Base-by-base conservation (phyloP, 768 basidiomycete genomes). In the Mycena kentingensis region DNA sequence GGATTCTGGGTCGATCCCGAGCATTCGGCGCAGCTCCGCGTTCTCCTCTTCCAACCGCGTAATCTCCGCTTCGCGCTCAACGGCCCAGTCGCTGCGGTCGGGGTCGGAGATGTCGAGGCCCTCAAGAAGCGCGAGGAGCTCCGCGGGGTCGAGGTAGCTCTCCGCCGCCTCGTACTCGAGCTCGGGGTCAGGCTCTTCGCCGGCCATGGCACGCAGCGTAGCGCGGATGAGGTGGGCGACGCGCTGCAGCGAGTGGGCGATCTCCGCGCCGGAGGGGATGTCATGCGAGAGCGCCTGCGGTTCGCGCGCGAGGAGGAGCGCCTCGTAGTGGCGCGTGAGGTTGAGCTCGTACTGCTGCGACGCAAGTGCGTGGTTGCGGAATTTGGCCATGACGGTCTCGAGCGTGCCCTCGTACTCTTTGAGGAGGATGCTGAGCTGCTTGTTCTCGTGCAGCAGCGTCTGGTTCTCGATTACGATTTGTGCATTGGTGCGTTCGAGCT, bases 351-450 rank as follows among this genome's bases (percentile, higher is more conserved):
- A 93, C 56, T 88, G 87, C 64, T 94, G 90, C 0, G 93, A 89
- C n/a, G 94, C 91, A 56, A 88, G 72, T 94, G 92, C 85, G 65
- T 98, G 88, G 52, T 86, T 87, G 53, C 95, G 81, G 67, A 98
- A 98, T 71, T 98, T 98, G 46, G 84, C 73, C 97, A 99, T 98
- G 66, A 98, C 90, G 25, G 86, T 94, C 62, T 98, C 95, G 76
- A 99, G 80, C 3, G 95, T 97, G 48, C 77, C 77, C 67, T 98
- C 95, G 66, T 98, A 96, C 69, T 99, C 97, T 65, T 94, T 95
- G 51, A 98, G 75, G 24, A 99, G 77, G 24, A 83, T 62, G 59
- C 87, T 87, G 26, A 98, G 79, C 65, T 98, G 96, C 67, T 91
- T 94, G 76, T 99, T 98, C 71, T 99, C 97, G 56, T 98, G 88